Conservation (phyloP, 805 yeast species). For the Jamesozyma lodderae region DNA sequence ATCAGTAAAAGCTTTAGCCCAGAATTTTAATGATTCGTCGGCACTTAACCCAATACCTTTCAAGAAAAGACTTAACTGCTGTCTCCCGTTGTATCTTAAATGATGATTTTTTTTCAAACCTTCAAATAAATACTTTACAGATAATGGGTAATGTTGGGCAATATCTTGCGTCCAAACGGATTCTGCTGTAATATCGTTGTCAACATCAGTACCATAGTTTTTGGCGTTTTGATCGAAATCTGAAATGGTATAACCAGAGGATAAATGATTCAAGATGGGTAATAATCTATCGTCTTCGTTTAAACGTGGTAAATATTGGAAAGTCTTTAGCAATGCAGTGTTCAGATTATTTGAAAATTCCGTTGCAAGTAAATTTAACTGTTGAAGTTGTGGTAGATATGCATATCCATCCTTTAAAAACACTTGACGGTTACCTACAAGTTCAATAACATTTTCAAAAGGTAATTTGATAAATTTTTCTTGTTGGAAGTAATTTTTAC, state of each 20-base stretch:
- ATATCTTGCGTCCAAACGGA: constrained; percentile 48
- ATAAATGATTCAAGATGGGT: constrained; percentile 73
- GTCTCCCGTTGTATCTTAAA: constrained; percentile 74
- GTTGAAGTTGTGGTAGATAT: constrained; percentile 76
- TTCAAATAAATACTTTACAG: constrained; percentile 59
- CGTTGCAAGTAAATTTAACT: constrained; percentile 54
- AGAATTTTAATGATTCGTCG: constrained; percentile 82
- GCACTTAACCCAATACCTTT: constrained; percentile 83
- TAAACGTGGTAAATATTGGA: constrained; percentile 69
- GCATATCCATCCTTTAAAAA: constrained; percentile 63
- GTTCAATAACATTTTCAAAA: constrained; percentile 73
- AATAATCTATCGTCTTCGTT: constrained; percentile 88
- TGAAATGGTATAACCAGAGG: constrained; percentile 57
- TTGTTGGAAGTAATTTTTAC: constrained; percentile 40
- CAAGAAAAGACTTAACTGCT: constrained; percentile 73
- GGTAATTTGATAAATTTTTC: constrained; percentile 78
- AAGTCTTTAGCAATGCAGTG: constrained; percentile 51
- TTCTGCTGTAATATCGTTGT: constrained; percentile 49
- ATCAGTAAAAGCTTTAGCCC: constrained; percentile 61
- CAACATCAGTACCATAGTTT: constrained; percentile 25
- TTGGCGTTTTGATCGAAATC: constrained; percentile 36
- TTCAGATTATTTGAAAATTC: constrained; percentile 54
- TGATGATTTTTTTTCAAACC: constrained; percentile 58
- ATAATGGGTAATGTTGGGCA: constrained; percentile 68
- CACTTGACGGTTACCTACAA: constrained; percentile 66